These are phyloP conservation scores for Podaxis carcinomalis DNA, from an alignment of 768 basidiomycete species.

Conservation along the genomic window DNA sequence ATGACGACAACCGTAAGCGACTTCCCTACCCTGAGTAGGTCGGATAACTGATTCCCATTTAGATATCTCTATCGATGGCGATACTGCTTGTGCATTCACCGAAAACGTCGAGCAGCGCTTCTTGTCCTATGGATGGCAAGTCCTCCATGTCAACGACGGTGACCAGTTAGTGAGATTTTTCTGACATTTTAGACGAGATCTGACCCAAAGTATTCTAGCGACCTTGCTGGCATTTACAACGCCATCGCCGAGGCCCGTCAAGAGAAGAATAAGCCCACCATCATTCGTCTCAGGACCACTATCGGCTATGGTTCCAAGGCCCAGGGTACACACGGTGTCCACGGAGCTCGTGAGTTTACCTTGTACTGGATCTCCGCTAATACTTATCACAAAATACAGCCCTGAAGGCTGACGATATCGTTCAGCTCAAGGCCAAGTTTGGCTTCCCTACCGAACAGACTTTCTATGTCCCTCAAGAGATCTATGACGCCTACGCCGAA, in stretches of 20 bases:
- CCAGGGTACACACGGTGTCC: conserved; percentile 92
- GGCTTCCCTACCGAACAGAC: conserved; percentile 74
- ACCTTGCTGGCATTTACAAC: conserved; percentile 70
- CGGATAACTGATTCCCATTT: conserved; percentile 6
- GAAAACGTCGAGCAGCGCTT: conserved; percentile 90
- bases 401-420: conserved; percentile 89
- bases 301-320: conserved; percentile 93
- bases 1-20: conserved; percentile 89
- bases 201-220: conserved; percentile 36
- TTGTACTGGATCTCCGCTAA: not conserved
- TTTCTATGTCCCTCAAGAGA: conserved; percentile 75
- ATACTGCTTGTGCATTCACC: conserved; percentile 90
- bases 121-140: conserved; percentile 91
- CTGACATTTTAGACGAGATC: not conserved
- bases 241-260: conserved; percentile 76
- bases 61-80: conserved; percentile 97
- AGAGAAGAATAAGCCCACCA: conserved; percentile 79
- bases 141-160: conserved; percentile 78
- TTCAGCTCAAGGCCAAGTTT: conserved; percentile 76
- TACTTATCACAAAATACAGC: conserved; percentile 39
- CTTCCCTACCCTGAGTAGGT: not conserved
- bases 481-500: conserved; percentile 63
- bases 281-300: conserved; percentile 83
- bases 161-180: conserved; percentile 48
- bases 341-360: conserved; percentile 78